A percentile compares a stretch with the other conserved stretches of the same genome.
Evolutionary conservation across 352 stramenopile species (phyloP).

Genomic region (Phytophthora litchii): DNA sequence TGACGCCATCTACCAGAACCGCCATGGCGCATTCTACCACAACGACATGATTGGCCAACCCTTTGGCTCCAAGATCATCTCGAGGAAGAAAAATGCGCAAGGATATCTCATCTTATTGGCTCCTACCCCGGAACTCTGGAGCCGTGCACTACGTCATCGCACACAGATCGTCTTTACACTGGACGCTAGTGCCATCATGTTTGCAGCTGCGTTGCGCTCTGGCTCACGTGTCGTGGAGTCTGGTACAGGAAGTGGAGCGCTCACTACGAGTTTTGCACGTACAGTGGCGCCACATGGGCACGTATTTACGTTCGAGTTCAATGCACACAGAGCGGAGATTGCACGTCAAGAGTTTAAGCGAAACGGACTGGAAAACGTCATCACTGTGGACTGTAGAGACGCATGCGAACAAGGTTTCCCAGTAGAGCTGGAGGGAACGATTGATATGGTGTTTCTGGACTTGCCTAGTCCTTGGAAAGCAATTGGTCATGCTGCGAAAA

Average conservation of each 20-base stretch:
- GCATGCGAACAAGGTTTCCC: conserved; percentile 93
- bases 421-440: conserved; percentile 61
- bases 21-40: conserved; percentile 97
- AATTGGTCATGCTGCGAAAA: conserved; percentile 91
- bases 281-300: conserved; percentile 90
- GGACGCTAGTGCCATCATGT: conserved; percentile 93
- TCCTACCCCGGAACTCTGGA: conserved; percentile 97
- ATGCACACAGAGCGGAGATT: conserved; percentile 91
- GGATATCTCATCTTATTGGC: conserved; percentile 95
- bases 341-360: conserved; percentile 94
- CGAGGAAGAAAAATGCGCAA: conserved; percentile 61
- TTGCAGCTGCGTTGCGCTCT: conserved; percentile 89
- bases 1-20: conserved; percentile 95
- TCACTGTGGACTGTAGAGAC: conserved; percentile 95
- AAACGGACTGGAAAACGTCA: conserved; percentile 91
- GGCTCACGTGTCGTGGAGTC: conserved; percentile 94
- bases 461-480: conserved; percentile 97
- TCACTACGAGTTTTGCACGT: conserved; percentile 93
- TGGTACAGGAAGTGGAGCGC: conserved; percentile 91
- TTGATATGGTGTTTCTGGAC: conserved; percentile 98
- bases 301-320: conserved; percentile 99
- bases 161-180: conserved; percentile 99
- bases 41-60: conserved; percentile 94
- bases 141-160: conserved; percentile 87
- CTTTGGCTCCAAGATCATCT: conserved; percentile 84